Conservation (phyloP, 2,329 filamentous ascomycete genomes). For the Botrytis fragariae region DNA sequence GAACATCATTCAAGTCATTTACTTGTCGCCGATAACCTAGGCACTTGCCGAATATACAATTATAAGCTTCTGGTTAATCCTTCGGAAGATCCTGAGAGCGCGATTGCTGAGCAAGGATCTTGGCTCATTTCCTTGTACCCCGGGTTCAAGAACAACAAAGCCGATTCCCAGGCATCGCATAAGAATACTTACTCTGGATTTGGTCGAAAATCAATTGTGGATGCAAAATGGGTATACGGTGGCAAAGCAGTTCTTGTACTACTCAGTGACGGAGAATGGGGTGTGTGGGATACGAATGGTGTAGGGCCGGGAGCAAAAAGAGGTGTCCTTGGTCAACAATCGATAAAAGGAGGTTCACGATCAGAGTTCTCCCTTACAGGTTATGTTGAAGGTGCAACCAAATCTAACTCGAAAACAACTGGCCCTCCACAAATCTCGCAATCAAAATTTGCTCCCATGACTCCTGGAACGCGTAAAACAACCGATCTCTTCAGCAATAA, state of each 20-base stretch:
- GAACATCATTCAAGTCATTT: slow-evolving; percentile 52
- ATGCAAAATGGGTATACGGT: slow-evolving; percentile 60
- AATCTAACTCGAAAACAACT: slow-evolving; percentile 23
- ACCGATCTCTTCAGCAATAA: slow-evolving; percentile 33
- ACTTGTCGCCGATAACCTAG: slow-evolving; percentile 53
- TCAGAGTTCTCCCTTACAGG: slow-evolving; percentile 58
- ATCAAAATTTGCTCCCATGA: slow-evolving; percentile 62
- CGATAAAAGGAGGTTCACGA: slow-evolving; percentile 53
- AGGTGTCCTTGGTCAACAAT: slow-evolving; percentile 42
- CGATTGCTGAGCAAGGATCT: slow-evolving; percentile 51
- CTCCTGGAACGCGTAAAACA: slow-evolving; percentile 53
- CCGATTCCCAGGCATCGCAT: slow-evolving; percentile 38
- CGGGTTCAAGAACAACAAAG: slow-evolving; percentile 33
- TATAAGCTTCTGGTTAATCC: slow-evolving; percentile 52
- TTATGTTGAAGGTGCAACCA: slow-evolving; percentile 55
- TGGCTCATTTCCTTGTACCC: slow-evolving; percentile 62
- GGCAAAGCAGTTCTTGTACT: slow-evolving; percentile 59
- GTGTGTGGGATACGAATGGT: slow-evolving; percentile 65
- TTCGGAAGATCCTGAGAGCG: slow-evolving; percentile 43
- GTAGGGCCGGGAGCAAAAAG: slow-evolving; percentile 49
- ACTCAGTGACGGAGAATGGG: slow-evolving; percentile 64
- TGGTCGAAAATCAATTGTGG: slow-evolving; percentile 58
- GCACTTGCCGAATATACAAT: slow-evolving; percentile 61
- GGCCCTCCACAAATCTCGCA: slow-evolving; percentile 35
- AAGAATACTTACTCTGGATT: slow-evolving; percentile 47